Evolutionary conservation across 2,329 filamentous ascomycete genomes (phyloP), one percentile per base, ranked within the genome.

Genomic region (Ceratocystis ficicola): DNA sequence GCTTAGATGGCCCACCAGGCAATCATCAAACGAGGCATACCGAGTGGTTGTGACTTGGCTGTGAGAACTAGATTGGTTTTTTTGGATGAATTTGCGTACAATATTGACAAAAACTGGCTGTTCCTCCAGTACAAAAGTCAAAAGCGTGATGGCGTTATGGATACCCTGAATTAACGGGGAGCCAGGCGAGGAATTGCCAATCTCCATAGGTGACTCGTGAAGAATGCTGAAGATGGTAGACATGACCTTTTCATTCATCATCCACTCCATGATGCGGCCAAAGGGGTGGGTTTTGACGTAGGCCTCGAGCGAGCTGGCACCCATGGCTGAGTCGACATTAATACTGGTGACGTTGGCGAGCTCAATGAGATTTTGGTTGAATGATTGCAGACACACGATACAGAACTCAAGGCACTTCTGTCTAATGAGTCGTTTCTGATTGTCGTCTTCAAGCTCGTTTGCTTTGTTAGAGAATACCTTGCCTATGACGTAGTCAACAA

Each of bases 241-340:
- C 71, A 95, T 84, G 25, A 96, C 89, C 69, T 88, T 90, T 72
- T 95, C 90, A 73, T 95, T 96, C 75, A 95, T 96, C 76, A 99
- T 84, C 91, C 94, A 97, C 73, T 99, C 94, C 89, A 97, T 96
- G 17, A 95, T 87, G 67, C 95, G 85, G 2, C 89, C 86, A 72
- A 97, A 99, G 0, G 95, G 93, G 76, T 99, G 95, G 64, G 96
- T 82, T 28, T 86, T 84, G 67, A 94, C 85, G 73, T 99, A 99
- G 5, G 83, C 82, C 62, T 86, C 84, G 3, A 97, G 79, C 66
- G 89, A 88, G 2, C 86, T 87, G 3, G 89, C 82, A 52, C 82
- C 82, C 69, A 95, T 89, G 17, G 88, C 83, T 8, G 82, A 77
- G 73, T 96, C 91, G 17, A 95, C 85, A 30, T 83, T 79, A 36